Base-by-base conservation (phyloP, 495 filamentous ascomycete species). In the Neurospora sp. region DNA sequence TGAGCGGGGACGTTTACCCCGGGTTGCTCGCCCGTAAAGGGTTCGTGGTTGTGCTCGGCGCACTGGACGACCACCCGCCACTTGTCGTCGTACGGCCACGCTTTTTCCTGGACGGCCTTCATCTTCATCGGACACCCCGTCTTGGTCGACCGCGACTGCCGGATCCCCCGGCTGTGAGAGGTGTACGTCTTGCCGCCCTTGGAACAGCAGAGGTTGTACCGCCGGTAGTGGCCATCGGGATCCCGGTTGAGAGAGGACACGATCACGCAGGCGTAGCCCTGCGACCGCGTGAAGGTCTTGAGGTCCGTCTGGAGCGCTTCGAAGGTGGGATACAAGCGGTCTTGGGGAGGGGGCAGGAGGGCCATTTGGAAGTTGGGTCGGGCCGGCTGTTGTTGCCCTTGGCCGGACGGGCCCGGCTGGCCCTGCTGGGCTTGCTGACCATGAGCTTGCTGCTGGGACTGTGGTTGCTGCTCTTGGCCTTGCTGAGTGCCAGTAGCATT, bases 171-270 rank as follows among this genome's bases (percentile, higher is more conserved):
- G 77, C 75, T 76, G 76, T 75, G 74, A 0, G 78, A 80, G 11
- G 78, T 77, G 78, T 80, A 81, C 73, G 42, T 71, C 72, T 81
- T 81, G 71, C 80, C 80, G 71, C 80, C 80, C 75, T 81, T 81
- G 74, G 76, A 75, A 75, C 80, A 81, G 78, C 75, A 78, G 27
- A 81, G 75, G 76, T 81, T 81, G 76, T 81, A 81, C 10, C 80
- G 77, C 12, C 80, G 77, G 76, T 81, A 81, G 46, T 78, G 73
- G 41, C 80, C 80, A 18, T 78, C 76, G 1, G 76, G 18, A 71
- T 79, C 77, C 14, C 80, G 80, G 78, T 81, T 81, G 37, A 81
- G 73, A 0, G 79, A 80, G 0, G 80, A 81, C 3, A 77, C 74
- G 46, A 80, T 81, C 46, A 79, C 78, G 10, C 78, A 69, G 59